phyloP scores from a whole-genome alignment of 768 basidiomycete species.

The Daedalea quercina region DNA sequence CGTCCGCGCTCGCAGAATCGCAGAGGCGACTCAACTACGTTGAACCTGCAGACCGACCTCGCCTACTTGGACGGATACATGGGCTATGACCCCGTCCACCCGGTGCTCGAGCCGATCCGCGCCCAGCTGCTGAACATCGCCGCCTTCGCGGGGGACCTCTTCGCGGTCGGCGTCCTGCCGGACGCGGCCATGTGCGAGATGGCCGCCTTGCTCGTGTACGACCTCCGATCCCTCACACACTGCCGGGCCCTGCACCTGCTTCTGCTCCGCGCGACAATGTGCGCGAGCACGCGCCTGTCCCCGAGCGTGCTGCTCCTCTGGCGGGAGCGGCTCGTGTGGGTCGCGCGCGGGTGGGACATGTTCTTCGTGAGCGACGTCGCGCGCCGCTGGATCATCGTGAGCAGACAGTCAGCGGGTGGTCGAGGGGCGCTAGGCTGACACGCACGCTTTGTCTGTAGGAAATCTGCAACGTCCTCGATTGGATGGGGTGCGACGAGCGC shows the following conservation, averaged over 20 bases:
- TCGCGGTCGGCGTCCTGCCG: slow-evolving; percentile 4
- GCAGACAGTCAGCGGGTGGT: not conserved
- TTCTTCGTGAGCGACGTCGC: not conserved
- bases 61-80: not conserved
- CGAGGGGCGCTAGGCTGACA: not conserved
- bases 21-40: not conserved
- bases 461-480: slow-evolving; percentile 7
- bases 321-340: not conserved
- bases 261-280: slow-evolving; percentile 3
- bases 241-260: slow-evolving; percentile 9
- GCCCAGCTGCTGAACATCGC: slow-evolving; percentile 1
- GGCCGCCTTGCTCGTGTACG: not conserved
- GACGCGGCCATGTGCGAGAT: not conserved
- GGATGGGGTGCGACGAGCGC: not conserved
- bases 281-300: not conserved
- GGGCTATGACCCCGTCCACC: not conserved
- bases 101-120: not conserved
- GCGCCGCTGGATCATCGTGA: slow-evolving; percentile 4
- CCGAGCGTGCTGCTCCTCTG: not conserved
- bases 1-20: not conserved
- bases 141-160: slow-evolving; percentile 7
- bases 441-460: not conserved
- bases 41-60: not conserved
- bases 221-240: slow-evolving; percentile 1
- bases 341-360: not conserved